Evolutionary conservation across 2,329 filamentous ascomycete genomes (phyloP).

Genomic region (Talaromyces sp.): DNA sequence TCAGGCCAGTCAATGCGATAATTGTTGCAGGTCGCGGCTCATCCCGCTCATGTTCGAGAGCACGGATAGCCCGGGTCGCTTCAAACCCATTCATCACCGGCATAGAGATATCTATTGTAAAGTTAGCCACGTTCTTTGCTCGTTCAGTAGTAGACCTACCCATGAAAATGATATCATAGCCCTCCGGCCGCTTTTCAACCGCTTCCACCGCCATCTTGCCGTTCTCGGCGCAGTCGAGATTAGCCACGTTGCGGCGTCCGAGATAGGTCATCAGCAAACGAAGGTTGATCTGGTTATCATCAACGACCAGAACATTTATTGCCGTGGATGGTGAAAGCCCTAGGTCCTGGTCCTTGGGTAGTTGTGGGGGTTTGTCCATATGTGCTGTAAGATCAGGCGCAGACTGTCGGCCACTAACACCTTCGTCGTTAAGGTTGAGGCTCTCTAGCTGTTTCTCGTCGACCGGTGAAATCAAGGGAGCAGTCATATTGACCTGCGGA

Average conservation of each 20-base stretch:
- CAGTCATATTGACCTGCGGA: neutral
- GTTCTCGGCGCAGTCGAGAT: constrained; percentile 35
- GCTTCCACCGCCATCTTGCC: constrained; percentile 39
- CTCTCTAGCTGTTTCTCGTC: constrained; percentile 1
- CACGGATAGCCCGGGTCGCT: constrained; percentile 41
- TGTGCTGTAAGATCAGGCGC: neutral
- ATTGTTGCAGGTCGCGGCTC: constrained; percentile 30
- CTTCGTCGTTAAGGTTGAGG: neutral
- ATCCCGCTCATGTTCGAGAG: constrained; percentile 31
- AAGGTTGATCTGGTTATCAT: constrained; percentile 43
- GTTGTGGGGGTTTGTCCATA: neutral
- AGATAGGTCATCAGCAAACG: constrained; percentile 40
- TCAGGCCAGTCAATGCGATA: constrained; percentile 42
- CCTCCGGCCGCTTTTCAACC: constrained; percentile 23
- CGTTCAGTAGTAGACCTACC: constrained; percentile 13
- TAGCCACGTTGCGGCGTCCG: constrained; percentile 30
- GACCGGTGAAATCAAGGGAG: neutral
- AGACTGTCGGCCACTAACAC: constrained; percentile 1
- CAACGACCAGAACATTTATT: constrained; percentile 36
- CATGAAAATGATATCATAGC: constrained; percentile 44
- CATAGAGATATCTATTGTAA: constrained; percentile 39
- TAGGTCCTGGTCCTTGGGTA: neutral
- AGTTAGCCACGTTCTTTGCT: neutral
- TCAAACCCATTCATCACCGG: constrained; percentile 45
- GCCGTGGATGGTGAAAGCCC: neutral